Conservation (phyloP, 1,284 basidiomycete species). For the Phellopilus nigrolimitatus region DNA sequence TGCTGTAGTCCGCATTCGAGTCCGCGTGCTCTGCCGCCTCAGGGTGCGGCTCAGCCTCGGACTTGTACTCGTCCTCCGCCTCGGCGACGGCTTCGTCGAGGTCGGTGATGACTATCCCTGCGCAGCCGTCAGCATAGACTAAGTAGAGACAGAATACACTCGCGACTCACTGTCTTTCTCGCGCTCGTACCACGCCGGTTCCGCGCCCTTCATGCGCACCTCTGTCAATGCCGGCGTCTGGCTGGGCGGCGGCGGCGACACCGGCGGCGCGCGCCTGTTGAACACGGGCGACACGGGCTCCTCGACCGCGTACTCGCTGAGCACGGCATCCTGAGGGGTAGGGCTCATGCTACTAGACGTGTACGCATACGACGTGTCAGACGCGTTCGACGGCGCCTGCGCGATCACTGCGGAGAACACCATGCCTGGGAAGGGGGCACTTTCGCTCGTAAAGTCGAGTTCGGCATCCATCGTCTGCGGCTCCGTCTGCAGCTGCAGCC, state of each 20-base stretch:
- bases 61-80: constrained; percentile 19
- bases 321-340: neutral
- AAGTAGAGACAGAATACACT: neutral
- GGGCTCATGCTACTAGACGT: constrained; percentile 12
- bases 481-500: neutral
- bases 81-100: constrained; percentile 16
- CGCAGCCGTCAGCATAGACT: neutral
- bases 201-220: constrained; percentile 19
- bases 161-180: constrained; percentile 18
- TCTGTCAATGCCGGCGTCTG: constrained; percentile 3
- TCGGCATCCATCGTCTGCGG: neutral
- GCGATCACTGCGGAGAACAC: neutral
- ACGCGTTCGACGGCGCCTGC: constrained; percentile 1
- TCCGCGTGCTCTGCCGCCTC: constrained; percentile 16
- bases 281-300: constrained; percentile 16
- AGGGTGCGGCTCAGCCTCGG: constrained; percentile 18
- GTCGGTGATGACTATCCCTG: constrained; percentile 21
- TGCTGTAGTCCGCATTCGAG: constrained; percentile 19
- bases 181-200: constrained; percentile 19
- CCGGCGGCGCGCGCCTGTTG: neutral
- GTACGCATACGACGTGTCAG: constrained; percentile 14
- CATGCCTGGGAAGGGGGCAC: too few species aligned
- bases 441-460: neutral
- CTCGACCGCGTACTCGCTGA: constrained; percentile 15
- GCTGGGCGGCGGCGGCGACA: neutral